Evolutionary conservation across 1,284 basidiomycete genomes (phyloP), one percentile per base, ranked within the genome.

Genomic region (Tremellales sp.): DNA sequence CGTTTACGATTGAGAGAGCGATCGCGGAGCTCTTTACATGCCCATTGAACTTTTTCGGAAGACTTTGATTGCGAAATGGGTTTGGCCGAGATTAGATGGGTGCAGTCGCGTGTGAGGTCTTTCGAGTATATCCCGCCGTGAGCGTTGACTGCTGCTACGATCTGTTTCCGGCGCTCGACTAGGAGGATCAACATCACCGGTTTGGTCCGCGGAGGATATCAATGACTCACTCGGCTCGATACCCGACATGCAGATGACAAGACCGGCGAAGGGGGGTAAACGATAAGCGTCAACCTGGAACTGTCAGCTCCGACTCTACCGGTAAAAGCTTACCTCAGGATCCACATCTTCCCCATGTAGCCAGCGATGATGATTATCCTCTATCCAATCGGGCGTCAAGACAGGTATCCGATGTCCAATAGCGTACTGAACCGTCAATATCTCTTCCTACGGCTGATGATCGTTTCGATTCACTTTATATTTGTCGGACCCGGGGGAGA

Each of bases 1-100:
- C 60, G 56, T n/a, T 65, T 46, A 26, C 62, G 51, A 13, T 42
- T 42, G 22, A 57, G 56, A 21, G 64, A 63, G 21, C 62, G 56
- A 13, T 62, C 53, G 13, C 54, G 51, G 22, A 64, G 57, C 52
- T 68, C 60, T 42, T 60, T 57, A 22, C 70, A 33, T 10, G 65
- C 66, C 68, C 67, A 70, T 60, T 67, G 67, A 33, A 75, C 57
- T 48, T 75, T 75, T 26, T 68, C 65, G 6, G 65, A 68, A 15
- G 54, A 47, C 40, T 61, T 60, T 12, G 54, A 40, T 19, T 68
- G 63, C 13, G 51, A 57, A 3, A 69, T 62, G 11, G 63, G 60
- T 46, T 58, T 60, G 21, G 67, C 62, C 11, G 65, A 61, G 15
- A 75, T 51, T 22, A 75, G 56, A 48, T 75, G 73, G 19, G 72